phyloP scores from a whole-genome alignment of 1,284 basidiomycete genomes.

The Pseudozyma hubeiensis region DNA sequence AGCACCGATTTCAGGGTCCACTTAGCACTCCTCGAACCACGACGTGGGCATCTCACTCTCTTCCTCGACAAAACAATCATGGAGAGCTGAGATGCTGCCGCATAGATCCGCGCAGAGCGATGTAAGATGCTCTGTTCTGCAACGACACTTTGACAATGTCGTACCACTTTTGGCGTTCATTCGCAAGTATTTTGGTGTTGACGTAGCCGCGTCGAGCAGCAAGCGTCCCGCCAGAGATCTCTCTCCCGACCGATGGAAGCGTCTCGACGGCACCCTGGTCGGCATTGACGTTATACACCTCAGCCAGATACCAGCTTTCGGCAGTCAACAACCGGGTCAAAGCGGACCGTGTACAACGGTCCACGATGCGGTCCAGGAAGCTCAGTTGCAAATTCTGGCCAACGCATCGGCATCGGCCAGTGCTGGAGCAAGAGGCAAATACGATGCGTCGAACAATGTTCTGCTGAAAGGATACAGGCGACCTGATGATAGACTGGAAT shows the following conservation, averaged over 20 bases:
- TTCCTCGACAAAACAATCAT: constrained; percentile 1
- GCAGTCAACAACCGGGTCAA: not conserved
- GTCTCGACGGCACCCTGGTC: constrained; percentile 16
- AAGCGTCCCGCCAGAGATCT: constrained; percentile 6
- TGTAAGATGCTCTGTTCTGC: constrained; percentile 19
- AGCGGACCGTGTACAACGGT: constrained; percentile 6
- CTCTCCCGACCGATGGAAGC: constrained; percentile 24
- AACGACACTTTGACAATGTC: constrained; percentile 25
- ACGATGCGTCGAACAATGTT: constrained; percentile 69
- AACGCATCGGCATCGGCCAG: constrained; percentile 5
- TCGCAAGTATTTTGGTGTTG: constrained; percentile 22
- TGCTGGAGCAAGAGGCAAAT: not conserved
- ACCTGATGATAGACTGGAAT: constrained; percentile 69
- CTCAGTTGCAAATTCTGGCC: constrained; percentile 37
- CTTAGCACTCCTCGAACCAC: not conserved
- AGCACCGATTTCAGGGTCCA: no score
- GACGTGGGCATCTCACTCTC: not conserved
- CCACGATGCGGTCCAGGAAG: constrained; percentile 38
- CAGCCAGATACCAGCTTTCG: no score
- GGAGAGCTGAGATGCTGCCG: constrained; percentile 6
- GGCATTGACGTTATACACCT: not conserved
- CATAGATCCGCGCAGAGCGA: not conserved
- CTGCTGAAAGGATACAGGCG: constrained; percentile 77
- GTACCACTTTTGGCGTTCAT: constrained; percentile 21
- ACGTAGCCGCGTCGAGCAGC: constrained; percentile 17